Percentiles rank a stretch among this genome's conserved stretches.
phyloP scores from a whole-genome alignment of 768 basidiomycete species.

The Artomyces pyxidatus region DNA sequence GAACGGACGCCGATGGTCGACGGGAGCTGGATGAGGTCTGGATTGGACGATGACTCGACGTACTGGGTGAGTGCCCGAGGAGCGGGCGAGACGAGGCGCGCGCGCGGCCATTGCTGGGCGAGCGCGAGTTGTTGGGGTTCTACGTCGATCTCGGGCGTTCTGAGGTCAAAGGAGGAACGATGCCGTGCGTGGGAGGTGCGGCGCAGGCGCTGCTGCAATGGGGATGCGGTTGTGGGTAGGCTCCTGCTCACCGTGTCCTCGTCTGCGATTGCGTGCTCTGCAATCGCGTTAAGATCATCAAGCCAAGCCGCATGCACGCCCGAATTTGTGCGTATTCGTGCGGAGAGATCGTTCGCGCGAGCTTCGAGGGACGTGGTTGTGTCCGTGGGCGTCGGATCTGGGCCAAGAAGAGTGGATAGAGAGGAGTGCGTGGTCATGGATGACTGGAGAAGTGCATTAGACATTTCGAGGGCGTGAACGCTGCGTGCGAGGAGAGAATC shows the following conservation, averaged over 20 bases:
- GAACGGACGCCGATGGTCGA: conserved; percentile 61
- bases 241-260: conserved; percentile 21
- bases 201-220: conserved; percentile 2
- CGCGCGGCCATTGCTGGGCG: conserved; percentile 26
- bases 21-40: conserved; percentile 49
- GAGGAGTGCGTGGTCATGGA: conserved; percentile 66
- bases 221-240: conserved; percentile 18
- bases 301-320: conserved; percentile 51
- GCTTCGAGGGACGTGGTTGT: conserved; percentile 35
- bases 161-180: conserved; percentile 10
- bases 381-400: conserved; percentile 37
- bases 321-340: conserved; percentile 38
- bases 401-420: conserved; percentile 39
- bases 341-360: conserved; percentile 44
- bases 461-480: conserved; percentile 81
- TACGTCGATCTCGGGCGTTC: not conserved
- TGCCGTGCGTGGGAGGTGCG: not conserved
- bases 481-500: conserved; percentile 77
- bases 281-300: conserved; percentile 53
- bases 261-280: conserved; percentile 2
- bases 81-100: conserved; percentile 53
- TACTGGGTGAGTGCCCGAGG: conserved; percentile 74
- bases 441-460: conserved; percentile 68
- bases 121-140: not conserved
- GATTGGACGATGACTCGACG: conserved; percentile 48